Percentiles rank a stretch among this genome's conserved stretches.
Conservation (phyloP, 78 protist species). For the Isochrysis galbana region DNA sequence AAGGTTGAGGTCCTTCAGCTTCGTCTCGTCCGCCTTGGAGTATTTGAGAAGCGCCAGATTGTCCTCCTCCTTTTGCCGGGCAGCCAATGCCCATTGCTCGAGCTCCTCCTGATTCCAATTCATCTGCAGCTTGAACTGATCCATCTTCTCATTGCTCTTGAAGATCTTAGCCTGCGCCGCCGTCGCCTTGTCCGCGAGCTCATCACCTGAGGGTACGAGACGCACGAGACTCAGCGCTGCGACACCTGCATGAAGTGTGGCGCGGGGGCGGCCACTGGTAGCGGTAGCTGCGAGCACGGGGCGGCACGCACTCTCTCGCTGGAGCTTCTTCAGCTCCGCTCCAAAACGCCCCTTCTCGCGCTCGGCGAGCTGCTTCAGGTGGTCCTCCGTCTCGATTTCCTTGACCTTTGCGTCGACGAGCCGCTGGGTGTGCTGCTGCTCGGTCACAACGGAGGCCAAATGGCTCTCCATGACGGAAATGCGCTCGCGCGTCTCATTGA, state of each 20-base stretch:
- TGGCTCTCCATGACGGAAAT: neutral
- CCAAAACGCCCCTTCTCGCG: slow-evolving; percentile 55
- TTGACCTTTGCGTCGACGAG: slow-evolving; percentile 57
- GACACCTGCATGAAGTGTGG: neutral
- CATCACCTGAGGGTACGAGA: neutral
- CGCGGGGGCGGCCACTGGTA: neutral
- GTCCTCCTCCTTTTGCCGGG: slow-evolving; percentile 75
- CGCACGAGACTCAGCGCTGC: neutral
- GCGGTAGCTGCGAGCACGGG: neutral
- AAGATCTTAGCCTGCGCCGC: slow-evolving; percentile 60
- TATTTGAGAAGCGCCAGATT: slow-evolving; percentile 8
- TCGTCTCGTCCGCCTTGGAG: slow-evolving; percentile 47
- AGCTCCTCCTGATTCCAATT: slow-evolving; percentile 68
- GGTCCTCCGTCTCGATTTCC: slow-evolving; percentile 69
- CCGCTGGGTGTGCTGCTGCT: slow-evolving; percentile 26
- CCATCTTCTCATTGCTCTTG: slow-evolving; percentile 68
- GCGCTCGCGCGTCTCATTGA: neutral
- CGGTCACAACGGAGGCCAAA: neutral
- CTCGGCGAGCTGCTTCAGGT: slow-evolving; percentile 60
- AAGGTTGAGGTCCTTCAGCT: slow-evolving; percentile 57
- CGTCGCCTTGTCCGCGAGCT: neutral
- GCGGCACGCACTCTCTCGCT: no score
- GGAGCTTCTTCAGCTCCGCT: slow-evolving; percentile 40
- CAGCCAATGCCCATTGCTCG: slow-evolving; percentile 76
- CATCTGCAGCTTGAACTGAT: slow-evolving; percentile 60